Percentiles rank a stretch among this genome's conserved stretches.
Conservation (phyloP, 179 eudicot species). For the Pouteria campechiana region DNA sequence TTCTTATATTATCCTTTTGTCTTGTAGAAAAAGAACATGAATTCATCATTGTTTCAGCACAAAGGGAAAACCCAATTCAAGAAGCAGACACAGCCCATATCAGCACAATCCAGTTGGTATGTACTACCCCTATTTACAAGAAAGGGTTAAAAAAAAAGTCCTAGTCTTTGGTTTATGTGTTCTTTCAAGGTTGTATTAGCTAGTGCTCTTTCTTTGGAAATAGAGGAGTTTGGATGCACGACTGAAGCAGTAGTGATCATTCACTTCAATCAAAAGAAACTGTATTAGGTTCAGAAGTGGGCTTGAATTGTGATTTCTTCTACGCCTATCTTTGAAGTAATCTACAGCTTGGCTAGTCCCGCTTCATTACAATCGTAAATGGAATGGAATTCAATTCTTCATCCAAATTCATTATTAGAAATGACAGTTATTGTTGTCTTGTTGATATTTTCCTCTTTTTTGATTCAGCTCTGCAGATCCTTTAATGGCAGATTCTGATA, state of each 20-base stretch:
- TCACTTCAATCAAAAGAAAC: no score
- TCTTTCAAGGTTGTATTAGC: neutral
- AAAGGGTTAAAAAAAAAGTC: neutral
- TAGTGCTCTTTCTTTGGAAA: neutral
- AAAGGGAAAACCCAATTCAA: conserved; percentile 9
- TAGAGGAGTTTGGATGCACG: no score
- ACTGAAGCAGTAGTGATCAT: no score
- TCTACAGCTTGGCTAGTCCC: no score
- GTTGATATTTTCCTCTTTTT: neutral
- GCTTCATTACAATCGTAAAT: no score
- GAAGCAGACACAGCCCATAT: conserved; percentile 7
- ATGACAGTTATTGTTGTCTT: no score
- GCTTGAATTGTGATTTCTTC: no score
- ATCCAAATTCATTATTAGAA: no score
- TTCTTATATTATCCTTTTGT: conserved; percentile 5
- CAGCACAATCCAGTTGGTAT: conserved; percentile 18
- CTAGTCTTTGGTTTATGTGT: no score
- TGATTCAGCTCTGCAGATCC: conserved; percentile 16
- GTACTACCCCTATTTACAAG: neutral
- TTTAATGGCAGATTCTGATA: conserved; percentile 23
- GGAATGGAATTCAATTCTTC: no score
- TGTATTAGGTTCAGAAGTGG: no score
- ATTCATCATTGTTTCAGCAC: conserved; percentile 5
- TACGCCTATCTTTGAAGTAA: no score
- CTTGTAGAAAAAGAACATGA: conserved; percentile 21